Evolutionary conservation across 176 grass and related monocot species (phyloP), one percentile per base, ranked within the genome.

Genomic region (Oryza nivara): DNA sequence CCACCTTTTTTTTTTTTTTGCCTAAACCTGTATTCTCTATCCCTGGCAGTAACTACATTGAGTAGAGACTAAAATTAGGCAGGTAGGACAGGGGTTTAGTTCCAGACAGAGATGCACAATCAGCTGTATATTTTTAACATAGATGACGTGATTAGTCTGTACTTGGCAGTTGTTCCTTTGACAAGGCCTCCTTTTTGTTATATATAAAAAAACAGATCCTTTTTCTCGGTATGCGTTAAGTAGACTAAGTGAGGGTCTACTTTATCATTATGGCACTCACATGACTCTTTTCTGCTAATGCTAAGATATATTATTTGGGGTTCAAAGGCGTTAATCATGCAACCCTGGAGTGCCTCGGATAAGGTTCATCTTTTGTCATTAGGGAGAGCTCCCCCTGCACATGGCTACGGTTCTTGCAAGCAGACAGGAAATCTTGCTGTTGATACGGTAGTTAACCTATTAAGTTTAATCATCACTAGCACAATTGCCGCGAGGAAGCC

Each of bases 371-470:
- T 56, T 23, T 87, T 80, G 77, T 75, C 51, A 82, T 72, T 67
- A 74, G 77, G 36, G 43, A 85, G 87, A 82, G 67, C 38, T 2
- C 1, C 47, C 23, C 8, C 61, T 35, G 77, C 91, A 90, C 91
- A 93, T 93, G 91, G 88, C 73, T 75, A 58, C 82, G n/a, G 74
- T 88, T 90, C 67, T 79, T 64, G 73, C 80, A 79, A 78, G 78
- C 78, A 82, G 88, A 90, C 91, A 93, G 48, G 78, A 90, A 80
- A 93, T 93, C 91, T 78, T 88, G 82, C 67, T 87, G 81, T 75
- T 77, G 81, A 92, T 88, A 89, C 45, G 81, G 85, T 61, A 49
- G 69, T 74, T 83, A 82, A 79, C 82, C 16, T 84, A 28, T 16
- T 80, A 82, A 70, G 85, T 74, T 88, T 75, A 85, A 88, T 83